A percentile compares a stretch with the other conserved stretches of the same genome.
Conservation (phyloP, 768 basidiomycete genomes). For the Mycena alexandri region DNA sequence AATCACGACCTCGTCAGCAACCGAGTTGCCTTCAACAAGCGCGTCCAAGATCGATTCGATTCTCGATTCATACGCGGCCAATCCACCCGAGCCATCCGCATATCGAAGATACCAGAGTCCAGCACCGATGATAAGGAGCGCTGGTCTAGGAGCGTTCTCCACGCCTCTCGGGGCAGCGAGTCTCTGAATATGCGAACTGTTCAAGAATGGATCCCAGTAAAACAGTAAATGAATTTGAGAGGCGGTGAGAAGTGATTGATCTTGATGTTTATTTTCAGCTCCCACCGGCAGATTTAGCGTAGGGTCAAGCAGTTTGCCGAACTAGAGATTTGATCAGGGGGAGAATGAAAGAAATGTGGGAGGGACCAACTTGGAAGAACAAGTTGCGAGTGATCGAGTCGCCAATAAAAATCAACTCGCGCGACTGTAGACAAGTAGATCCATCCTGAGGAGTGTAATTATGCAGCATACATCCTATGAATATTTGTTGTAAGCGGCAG, state of each 20-base stretch:
- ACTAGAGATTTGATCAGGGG: constrained; percentile 72
- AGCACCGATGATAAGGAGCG: constrained; percentile 84
- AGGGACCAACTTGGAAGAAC: background rate
- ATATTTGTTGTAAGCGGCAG: background rate
- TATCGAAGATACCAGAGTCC: constrained; percentile 94
- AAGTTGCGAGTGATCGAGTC: constrained; percentile 80
- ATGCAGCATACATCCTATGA: constrained; percentile 84
- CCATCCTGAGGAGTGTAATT: constrained; percentile 69
- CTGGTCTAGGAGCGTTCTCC: constrained; percentile 50
- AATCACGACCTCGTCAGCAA: constrained; percentile 79
- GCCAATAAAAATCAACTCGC: constrained; percentile 81
- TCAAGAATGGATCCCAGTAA: constrained; percentile 91
- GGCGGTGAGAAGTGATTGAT: constrained; percentile 64
- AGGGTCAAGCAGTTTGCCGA: constrained; percentile 72
- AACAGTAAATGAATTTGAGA: constrained; percentile 68
- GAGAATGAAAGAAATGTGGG: background rate
- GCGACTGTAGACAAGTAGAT: constrained; percentile 65
- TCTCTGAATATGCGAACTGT: constrained; percentile 67
- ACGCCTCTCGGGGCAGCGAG: constrained; percentile 49
- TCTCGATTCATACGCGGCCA: constrained; percentile 82
- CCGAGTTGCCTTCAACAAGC: constrained; percentile 60
- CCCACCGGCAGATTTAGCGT: constrained; percentile 62
- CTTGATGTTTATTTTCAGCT: constrained; percentile 76
- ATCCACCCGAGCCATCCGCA: constrained; percentile 75
- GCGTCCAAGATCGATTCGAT: constrained; percentile 74